Evolutionary conservation across 306 rosid genomes (phyloP).

Genomic region (Lathyrus sativus): DNA sequence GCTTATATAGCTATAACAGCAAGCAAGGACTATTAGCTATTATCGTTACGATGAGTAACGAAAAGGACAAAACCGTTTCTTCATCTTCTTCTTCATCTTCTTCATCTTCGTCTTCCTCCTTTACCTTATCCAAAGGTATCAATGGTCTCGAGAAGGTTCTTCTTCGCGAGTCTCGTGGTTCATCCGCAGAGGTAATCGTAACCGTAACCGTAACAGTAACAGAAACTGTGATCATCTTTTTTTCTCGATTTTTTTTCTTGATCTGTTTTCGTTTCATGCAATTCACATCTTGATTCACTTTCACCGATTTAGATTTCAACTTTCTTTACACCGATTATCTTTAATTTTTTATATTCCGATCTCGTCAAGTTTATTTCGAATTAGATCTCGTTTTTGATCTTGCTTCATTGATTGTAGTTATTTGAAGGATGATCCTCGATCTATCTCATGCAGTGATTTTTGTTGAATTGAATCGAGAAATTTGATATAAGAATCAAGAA

Average conservation of each 20-base stretch:
- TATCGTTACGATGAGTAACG: slow-evolving; percentile 30
- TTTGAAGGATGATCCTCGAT: slow-evolving; percentile 16
- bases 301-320: not conserved
- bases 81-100: slow-evolving; percentile 33
- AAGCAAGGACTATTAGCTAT: not conserved
- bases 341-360: not conserved
- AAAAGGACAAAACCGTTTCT: slow-evolving; percentile 33
- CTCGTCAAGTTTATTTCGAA: slow-evolving; percentile 3
- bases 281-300: slow-evolving; percentile 17
- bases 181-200: slow-evolving; percentile 58
- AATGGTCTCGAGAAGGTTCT: slow-evolving; percentile 74
- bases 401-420: not conserved
- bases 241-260: slow-evolving; percentile 5
- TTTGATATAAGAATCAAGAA: not conserved
- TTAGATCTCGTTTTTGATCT: slow-evolving; percentile 12
- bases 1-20: not conserved
- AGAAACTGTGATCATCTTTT: no score
- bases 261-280: slow-evolving; percentile 28
- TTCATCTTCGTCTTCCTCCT: slow-evolving; percentile 32
- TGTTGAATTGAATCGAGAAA: not conserved
- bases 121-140: slow-evolving; percentile 57
- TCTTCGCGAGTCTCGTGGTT: slow-evolving; percentile 64
- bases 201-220: not conserved
- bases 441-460: not conserved
- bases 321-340: not conserved